Percentiles rank a stretch among this genome's conserved stretches.
Evolutionary conservation across 768 basidiomycete species (phyloP).

Genomic region (Lepiota subincarnata): DNA sequence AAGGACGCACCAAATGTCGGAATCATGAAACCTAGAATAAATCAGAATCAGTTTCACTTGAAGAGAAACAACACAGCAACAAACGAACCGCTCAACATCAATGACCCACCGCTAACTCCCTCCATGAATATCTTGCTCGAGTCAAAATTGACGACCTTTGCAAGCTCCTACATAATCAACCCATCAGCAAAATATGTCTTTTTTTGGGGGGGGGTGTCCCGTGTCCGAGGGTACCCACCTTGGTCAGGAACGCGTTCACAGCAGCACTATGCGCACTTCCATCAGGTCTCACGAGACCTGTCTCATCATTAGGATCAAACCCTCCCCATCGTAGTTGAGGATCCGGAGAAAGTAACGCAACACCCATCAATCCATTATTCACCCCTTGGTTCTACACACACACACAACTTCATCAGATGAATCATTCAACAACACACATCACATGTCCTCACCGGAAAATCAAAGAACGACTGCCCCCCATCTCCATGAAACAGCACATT

Average conservation of each 20-base stretch:
- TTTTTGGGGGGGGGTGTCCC: no score
- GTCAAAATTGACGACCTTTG: background rate
- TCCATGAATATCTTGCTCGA: background rate
- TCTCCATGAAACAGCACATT: slow-evolving; percentile 1
- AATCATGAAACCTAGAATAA: slow-evolving; percentile 2
- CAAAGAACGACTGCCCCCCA: background rate
- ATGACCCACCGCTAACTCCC: background rate
- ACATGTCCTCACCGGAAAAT: slow-evolving; percentile 1
- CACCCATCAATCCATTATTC: slow-evolving; percentile 1
- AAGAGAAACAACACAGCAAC: background rate
- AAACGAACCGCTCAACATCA: background rate
- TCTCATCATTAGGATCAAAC: background rate
- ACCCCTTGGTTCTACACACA: background rate
- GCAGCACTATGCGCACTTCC: background rate
- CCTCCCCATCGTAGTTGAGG: background rate
- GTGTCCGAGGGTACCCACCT: background rate
- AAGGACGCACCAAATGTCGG: background rate
- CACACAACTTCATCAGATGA: background rate
- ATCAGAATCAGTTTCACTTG: background rate
- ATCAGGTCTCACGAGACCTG: background rate
- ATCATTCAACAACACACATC: background rate
- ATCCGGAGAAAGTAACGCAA: background rate
- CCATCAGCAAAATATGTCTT: background rate
- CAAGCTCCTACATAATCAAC: background rate
- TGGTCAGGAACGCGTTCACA: background rate